Base-by-base conservation (phyloP, 441 rosid genomes). In the Erysimum cheiri region DNA sequence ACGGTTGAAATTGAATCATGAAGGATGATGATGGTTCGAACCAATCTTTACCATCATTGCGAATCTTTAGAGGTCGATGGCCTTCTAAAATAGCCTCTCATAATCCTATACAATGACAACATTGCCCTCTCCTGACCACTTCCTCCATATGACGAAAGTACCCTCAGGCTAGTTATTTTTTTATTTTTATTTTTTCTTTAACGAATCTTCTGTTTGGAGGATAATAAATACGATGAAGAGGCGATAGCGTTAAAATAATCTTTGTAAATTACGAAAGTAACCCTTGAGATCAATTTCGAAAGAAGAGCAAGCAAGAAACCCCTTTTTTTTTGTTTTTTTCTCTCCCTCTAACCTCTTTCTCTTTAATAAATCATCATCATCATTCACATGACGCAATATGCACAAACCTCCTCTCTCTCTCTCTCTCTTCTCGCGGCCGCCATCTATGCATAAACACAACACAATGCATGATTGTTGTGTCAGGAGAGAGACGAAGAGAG, bases 381-480 rank as follows among this genome's bases (percentile, higher is more conserved):
- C 90, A 84, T 84, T 88, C 85, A 80, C 85, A 86, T 84, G 90
- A 87, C 88, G 84, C 82, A 75, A 83, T 80, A 68, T 54, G 33
- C 60, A 37, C 64, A 59, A 40, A 65, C 28, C 58, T 69, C 63
- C 32, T 24, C 26, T 15, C 29, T 48, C 74, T 77, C 66, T 77
- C 67, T 77, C 82, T 67, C 77, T 60, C 68, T 50, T 10, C 73
- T 74, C 35, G 71, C 75, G 94, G 95, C 98, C 98, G 96, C 93
- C 97, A 88, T 89, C 89, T 89, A 82, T 87, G 96, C 90, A 64
- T 64, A 53, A 67, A 74, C 73, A 74, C 86, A 87, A 84, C 97
- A 81, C 79, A 80, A 83, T 85, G 90, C 89, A 91, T 94, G 93
- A 91, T 94, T 94, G 93, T 83, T 82, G 84, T 90, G 98, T 89